phyloP scores from a whole-genome alignment of 306 rosid genomes.

The Malus asiatica region DNA sequence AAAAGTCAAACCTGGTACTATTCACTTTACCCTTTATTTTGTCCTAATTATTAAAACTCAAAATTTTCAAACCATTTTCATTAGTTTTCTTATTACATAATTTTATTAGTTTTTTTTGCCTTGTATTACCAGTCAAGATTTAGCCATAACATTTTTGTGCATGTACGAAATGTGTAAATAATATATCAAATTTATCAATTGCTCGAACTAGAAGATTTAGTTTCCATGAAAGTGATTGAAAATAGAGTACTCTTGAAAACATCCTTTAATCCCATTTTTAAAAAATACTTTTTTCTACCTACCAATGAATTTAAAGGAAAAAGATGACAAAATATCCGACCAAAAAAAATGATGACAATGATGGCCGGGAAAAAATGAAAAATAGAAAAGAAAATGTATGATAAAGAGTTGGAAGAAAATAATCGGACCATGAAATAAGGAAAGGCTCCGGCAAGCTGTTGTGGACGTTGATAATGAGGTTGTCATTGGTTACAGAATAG shows the following conservation, averaged over 20 bases:
- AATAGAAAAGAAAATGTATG: neutral
- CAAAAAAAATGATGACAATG: neutral
- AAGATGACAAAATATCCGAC: neutral
- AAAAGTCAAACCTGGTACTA: no score
- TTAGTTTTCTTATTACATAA: neutral
- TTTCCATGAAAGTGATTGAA: neutral
- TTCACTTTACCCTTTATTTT: no score
- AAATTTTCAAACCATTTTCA: no score
- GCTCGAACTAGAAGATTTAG: neutral
- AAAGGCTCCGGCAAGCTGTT: slow-evolving; percentile 76
- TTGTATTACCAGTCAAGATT: neutral
- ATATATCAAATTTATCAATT: no score
- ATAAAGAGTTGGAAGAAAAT: neutral
- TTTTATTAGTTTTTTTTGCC: neutral
- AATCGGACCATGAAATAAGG: slow-evolving; percentile 65
- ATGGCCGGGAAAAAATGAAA: neutral
- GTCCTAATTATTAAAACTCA: no score
- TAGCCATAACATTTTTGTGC: neutral
- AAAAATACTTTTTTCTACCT: neutral
- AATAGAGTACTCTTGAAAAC: neutral
- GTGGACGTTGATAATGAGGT: slow-evolving; percentile 65
- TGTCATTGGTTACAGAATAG: slow-evolving; percentile 74
- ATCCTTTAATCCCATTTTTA: neutral
- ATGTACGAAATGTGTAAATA: neutral
- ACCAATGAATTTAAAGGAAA: neutral